Percentiles rank a stretch among this genome's conserved stretches.
These are phyloP conservation scores for Candida hispaniensis DNA, from an alignment of 805 yeast species.

Conservation along the genomic window DNA sequence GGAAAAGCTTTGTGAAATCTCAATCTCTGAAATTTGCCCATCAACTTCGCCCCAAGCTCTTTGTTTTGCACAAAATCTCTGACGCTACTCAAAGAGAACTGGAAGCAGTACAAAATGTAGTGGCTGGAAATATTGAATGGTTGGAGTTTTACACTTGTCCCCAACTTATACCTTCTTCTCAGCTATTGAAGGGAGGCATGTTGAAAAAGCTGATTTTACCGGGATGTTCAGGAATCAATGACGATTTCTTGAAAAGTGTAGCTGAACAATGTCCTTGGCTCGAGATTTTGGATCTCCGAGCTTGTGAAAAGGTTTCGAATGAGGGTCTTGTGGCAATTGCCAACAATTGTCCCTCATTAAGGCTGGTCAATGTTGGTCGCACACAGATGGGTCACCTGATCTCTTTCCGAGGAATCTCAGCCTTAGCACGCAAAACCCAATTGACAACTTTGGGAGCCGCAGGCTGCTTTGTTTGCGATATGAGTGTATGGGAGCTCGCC, in stretches of 20 bases:
- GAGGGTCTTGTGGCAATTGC: constrained; percentile 62
- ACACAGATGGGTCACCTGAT: constrained; percentile 55
- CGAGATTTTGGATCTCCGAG: constrained; percentile 62
- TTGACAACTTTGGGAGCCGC: constrained; percentile 74
- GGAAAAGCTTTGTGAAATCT: constrained; percentile 33
- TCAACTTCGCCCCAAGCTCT: constrained; percentile 27
- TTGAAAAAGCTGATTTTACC: constrained; percentile 49
- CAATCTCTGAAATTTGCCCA: constrained; percentile 12
- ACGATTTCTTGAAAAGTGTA: constrained; percentile 43
- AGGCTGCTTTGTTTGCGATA: constrained; percentile 73
- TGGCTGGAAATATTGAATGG: constrained; percentile 47
- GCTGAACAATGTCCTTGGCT: constrained; percentile 48
- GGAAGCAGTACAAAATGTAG: constrained; percentile 35
- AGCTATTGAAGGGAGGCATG: constrained; percentile 35
- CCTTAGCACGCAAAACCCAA: constrained; percentile 45
- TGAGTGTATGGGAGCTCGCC: constrained; percentile 72
- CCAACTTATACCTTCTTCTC: constrained; percentile 43
- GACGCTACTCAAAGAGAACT: constrained; percentile 44
- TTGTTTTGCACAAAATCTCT: constrained; percentile 58
- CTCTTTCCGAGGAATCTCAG: constrained; percentile 57
- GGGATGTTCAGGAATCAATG: constrained; percentile 56
- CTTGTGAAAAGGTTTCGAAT: constrained; percentile 72
- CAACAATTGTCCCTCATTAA: constrained; percentile 44
- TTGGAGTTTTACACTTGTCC: constrained; percentile 82
- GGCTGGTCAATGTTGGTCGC: constrained; percentile 67